phyloP scores from a whole-genome alignment of 192 early-diverging fungal species.

The Umbelopsis sp. region DNA sequence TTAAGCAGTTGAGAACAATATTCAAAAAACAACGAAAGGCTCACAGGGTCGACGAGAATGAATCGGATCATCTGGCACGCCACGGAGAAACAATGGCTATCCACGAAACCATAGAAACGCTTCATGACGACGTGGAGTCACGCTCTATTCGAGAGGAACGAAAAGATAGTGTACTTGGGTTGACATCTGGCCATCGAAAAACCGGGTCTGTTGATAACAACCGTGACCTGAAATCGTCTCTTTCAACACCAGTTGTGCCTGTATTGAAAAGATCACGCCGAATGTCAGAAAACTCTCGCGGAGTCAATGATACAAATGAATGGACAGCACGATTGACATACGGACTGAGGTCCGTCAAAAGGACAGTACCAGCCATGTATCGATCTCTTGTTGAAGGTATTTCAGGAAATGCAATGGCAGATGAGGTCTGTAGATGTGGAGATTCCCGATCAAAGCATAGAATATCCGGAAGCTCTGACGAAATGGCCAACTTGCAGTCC shows the following conservation, averaged over 20 bases:
- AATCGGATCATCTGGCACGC: neutral
- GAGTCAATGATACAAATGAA: slow-evolving; percentile 22
- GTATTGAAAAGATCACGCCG: slow-evolving; percentile 26
- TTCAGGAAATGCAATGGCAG: neutral
- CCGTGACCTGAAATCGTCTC: slow-evolving; percentile 4
- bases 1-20: slow-evolving; percentile 45
- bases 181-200: neutral
- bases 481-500: neutral
- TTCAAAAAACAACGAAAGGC: slow-evolving; percentile 47
- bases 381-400: slow-evolving; percentile 24
- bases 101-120: neutral
- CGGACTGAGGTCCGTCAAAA: slow-evolving; percentile 32
- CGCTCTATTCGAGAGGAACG: neutral
- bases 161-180: slow-evolving; percentile 31
- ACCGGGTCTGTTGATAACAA: slow-evolving; percentile 12
- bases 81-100: neutral
- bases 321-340: slow-evolving; percentile 35
- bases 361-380: slow-evolving; percentile 31
- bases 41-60: slow-evolving; percentile 19
- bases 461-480: slow-evolving; percentile 1
- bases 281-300: slow-evolving; percentile 26
- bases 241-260: slow-evolving; percentile 26
- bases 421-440: neutral
- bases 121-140: neutral
- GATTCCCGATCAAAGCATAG: neutral